These are phyloP conservation scores for Hibiscus mutabilis DNA, from an alignment of 345 rosid genomes.

Conservation along the genomic window DNA sequence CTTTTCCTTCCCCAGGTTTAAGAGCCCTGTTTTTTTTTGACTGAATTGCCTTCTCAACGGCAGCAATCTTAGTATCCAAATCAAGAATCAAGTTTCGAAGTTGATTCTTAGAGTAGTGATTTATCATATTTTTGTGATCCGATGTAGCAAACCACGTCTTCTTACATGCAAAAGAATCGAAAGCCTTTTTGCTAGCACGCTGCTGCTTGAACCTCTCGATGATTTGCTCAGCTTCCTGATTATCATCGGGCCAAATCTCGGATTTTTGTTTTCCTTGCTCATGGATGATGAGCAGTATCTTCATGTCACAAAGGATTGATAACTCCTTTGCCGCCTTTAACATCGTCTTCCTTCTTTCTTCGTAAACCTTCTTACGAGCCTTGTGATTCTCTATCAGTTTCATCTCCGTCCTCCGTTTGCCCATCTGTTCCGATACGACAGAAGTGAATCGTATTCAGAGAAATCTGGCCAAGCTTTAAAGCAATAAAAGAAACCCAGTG, in stretches of 20 bases:
- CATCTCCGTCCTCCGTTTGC: neutral
- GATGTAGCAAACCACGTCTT: too few species aligned
- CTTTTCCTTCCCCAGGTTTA: neutral
- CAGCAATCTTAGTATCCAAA: neutral
- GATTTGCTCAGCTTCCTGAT: neutral
- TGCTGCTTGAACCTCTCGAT: neutral
- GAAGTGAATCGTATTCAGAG: too few species aligned
- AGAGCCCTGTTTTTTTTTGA: neutral
- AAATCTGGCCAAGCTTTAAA: too few species aligned
- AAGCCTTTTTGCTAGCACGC: neutral
- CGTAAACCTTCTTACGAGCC: neutral
- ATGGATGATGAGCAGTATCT: neutral
- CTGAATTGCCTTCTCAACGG: neutral
- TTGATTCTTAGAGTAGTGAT: neutral
- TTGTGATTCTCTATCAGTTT: neutral
- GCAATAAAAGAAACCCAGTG: too few species aligned
- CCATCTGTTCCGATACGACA: neutral
- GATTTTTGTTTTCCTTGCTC: neutral
- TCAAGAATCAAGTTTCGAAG: neutral
- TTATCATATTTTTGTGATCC: neutral
- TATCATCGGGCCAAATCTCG: neutral
- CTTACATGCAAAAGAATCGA: neutral
- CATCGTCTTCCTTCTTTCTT: neutral
- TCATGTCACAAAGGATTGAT: conserved; percentile 1
- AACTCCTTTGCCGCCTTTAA: neutral